Percentiles rank a stretch among this genome's conserved stretches.
phyloP scores from a whole-genome alignment of 1,284 basidiomycete species.

The Pyrrhoderma noxium region DNA sequence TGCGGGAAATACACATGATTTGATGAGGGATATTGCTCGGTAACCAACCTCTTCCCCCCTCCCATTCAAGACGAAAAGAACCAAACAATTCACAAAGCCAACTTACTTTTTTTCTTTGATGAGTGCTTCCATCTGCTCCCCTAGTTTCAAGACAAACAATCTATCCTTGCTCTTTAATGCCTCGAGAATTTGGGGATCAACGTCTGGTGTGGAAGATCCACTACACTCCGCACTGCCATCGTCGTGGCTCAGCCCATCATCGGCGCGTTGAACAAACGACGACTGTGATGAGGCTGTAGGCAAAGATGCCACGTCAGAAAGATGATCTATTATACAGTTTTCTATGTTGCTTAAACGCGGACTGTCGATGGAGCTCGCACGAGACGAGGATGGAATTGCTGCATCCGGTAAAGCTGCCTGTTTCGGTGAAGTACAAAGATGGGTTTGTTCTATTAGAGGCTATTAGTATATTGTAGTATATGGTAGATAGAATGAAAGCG shows the following conservation, averaged over 20 bases:
- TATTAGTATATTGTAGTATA: not conserved
- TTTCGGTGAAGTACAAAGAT: conserved; percentile 4
- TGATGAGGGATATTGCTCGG: not conserved
- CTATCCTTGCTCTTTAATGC: conserved; percentile 81
- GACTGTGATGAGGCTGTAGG: conserved; percentile 7
- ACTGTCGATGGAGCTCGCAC: conserved; percentile 10
- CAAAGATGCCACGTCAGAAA: not conserved
- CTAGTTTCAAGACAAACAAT: conserved; percentile 75
- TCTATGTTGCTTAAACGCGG: not conserved
- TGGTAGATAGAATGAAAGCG: no score
- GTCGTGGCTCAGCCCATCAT: conserved; percentile 5
- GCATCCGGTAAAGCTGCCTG: not conserved
- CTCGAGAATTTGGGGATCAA: conserved; percentile 71
- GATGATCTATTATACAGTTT: conserved; percentile 6
- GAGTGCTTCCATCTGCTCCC: conserved; percentile 71
- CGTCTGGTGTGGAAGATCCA: conserved; percentile 32
- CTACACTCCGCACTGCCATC: conserved; percentile 7
- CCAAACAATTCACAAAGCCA: conserved; percentile 1
- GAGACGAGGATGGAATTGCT: conserved; percentile 10
- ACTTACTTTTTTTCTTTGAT: conserved; percentile 65
- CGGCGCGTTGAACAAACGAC: not conserved
- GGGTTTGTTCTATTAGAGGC: conserved; percentile 2
- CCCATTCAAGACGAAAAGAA: not conserved
- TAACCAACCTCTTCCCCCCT: no score
- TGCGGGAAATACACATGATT: not conserved